These are phyloP conservation scores for Ophiostoma montium DNA, from an alignment of 2,329 filamentous ascomycete genomes.

Conservation along the genomic window DNA sequence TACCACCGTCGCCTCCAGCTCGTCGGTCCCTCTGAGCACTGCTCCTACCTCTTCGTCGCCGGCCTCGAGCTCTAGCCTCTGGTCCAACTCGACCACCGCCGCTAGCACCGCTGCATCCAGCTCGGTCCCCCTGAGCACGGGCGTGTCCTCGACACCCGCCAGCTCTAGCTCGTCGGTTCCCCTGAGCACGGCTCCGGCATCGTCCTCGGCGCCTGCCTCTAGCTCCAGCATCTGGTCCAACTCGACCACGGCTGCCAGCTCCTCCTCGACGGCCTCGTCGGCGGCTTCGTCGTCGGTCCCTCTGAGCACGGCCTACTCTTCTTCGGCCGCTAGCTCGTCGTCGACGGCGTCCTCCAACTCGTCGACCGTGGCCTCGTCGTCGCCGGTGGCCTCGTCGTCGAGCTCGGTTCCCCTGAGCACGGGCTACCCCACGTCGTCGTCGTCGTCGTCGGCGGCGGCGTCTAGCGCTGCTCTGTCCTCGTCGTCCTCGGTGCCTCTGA, in stretches of 20 bases:
- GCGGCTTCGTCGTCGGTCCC: neutral
- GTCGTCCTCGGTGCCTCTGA: neutral
- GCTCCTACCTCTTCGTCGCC: neutral
- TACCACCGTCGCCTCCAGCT: neutral
- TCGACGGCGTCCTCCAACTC: neutral
- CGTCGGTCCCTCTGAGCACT: neutral
- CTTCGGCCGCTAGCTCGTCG: no score
- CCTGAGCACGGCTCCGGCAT: no score
- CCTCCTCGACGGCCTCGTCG: neutral
- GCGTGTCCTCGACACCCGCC: neutral
- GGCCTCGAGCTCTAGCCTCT: neutral
- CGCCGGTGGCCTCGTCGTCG: no score
- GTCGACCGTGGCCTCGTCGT: no score
- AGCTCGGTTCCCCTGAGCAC: neutral
- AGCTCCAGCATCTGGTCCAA: neutral
- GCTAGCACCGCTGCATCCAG: neutral
- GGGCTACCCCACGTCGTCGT: no score
- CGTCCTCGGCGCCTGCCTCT: neutral
- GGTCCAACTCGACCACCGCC: neutral
- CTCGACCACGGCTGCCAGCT: neutral
- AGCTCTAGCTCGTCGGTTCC: neutral
- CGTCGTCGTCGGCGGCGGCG: neutral
- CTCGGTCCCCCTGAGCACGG: neutral
- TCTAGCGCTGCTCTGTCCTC: neutral
- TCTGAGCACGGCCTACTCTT: neutral